phyloP scores from a whole-genome alignment of 495 filamentous ascomycete species.

The Xylaria castorea region DNA sequence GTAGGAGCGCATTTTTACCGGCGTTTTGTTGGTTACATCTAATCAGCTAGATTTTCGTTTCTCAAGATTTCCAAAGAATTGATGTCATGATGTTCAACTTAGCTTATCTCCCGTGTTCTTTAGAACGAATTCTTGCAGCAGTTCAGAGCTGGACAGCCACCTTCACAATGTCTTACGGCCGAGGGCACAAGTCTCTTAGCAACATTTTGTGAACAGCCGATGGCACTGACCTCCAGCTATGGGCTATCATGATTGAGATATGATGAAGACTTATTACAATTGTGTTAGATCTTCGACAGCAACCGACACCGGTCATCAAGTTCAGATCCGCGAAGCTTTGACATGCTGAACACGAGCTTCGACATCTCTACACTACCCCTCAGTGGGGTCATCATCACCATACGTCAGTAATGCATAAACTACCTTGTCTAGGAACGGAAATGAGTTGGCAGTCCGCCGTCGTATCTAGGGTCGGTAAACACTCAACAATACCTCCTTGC shows the following conservation, averaged over 20 bases:
- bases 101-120: not conserved
- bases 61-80: not conserved
- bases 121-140: not conserved
- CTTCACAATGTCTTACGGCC: not conserved
- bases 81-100: constrained; percentile 10
- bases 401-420: constrained; percentile 26
- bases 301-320: not conserved
- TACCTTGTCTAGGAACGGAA: constrained; percentile 21
- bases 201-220: not conserved
- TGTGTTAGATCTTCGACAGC: not conserved
- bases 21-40: constrained; percentile 26
- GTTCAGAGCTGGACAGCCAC: not conserved
- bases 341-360: not conserved
- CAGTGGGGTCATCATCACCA: constrained; percentile 32
- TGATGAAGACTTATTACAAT: not conserved
- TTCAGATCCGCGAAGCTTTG: not conserved
- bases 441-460: constrained; percentile 13
- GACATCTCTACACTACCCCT: constrained; percentile 29
- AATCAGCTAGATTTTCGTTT: constrained; percentile 23
- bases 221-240: not conserved
- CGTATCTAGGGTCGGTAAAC: constrained; percentile 16
- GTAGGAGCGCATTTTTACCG: constrained; percentile 22
- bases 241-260: not conserved
- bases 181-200: not conserved
- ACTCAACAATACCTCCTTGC: not conserved